Conservation (phyloP, 108 stramenopile species). For the Skeletonema marinoi region DNA sequence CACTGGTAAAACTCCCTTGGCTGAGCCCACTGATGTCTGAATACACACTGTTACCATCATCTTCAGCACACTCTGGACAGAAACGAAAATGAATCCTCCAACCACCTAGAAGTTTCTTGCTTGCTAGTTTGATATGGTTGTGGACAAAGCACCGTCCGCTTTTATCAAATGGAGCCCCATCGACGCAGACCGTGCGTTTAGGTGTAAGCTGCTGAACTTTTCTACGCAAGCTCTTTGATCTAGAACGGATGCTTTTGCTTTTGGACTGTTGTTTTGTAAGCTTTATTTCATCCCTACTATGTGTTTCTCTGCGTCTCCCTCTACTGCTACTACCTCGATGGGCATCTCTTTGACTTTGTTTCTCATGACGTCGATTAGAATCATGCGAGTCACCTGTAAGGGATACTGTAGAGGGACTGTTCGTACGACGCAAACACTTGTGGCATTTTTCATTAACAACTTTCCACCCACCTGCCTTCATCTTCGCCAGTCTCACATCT, state of each 20-base stretch:
- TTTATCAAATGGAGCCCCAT: constrained; percentile 30
- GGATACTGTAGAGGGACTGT: not conserved
- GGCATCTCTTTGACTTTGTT: not conserved
- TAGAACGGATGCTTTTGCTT: not conserved
- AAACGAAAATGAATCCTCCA: constrained; percentile 41
- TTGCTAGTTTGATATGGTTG: constrained; percentile 44
- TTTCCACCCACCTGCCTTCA: constrained; percentile 5
- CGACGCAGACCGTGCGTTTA: not conserved
- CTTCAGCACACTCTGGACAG: constrained; percentile 34
- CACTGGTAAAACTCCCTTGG: constrained; percentile 7
- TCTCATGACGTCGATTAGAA: not conserved
- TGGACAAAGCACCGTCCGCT: constrained; percentile 30
- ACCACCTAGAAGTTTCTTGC: constrained; percentile 34
- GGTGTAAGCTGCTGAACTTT: not conserved
- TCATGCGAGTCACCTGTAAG: not conserved
- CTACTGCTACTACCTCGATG: constrained; percentile 3
- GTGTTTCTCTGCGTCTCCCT: not conserved
- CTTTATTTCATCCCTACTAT: not conserved
- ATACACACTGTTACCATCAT: not conserved
- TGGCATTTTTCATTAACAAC: not conserved
- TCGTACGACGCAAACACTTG: not conserved
- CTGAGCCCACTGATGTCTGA: constrained; percentile 24
- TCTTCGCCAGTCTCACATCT: constrained; percentile 19
- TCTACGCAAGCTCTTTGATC: not conserved
- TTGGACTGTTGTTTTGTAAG: not conserved